phyloP scores from a whole-genome alignment of 768 basidiomycete species.

The Suillus variegatus region DNA sequence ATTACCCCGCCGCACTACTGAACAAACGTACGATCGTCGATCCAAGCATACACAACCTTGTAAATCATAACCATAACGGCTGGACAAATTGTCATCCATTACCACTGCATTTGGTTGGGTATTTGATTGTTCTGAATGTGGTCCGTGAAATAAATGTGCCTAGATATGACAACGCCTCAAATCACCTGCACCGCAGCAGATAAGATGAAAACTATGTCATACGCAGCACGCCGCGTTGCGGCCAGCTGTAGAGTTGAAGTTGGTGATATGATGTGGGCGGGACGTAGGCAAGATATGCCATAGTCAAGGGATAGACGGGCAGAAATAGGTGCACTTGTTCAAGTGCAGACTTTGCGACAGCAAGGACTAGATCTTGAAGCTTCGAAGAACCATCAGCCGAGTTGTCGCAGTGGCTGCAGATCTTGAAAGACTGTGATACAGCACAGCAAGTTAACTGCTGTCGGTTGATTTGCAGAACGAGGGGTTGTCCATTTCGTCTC shows the following conservation, averaged over 20 bases:
- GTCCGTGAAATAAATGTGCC: too few species aligned
- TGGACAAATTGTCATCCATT: neutral
- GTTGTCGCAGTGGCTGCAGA: slow-evolving; percentile 8
- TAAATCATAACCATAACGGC: neutral
- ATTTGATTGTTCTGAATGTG: neutral
- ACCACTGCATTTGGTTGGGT: too few species aligned
- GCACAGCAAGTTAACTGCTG: neutral
- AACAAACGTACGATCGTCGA: neutral
- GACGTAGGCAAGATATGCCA: too few species aligned
- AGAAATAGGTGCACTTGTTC: neutral
- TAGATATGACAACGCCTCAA: too few species aligned
- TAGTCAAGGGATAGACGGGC: neutral
- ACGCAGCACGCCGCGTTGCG: too few species aligned
- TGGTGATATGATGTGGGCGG: neutral
- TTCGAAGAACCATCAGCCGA: neutral
- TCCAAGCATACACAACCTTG: neutral
- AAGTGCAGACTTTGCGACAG: neutral
- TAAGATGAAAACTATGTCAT: too few species aligned
- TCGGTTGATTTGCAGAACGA: too few species aligned
- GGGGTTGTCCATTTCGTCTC: too few species aligned
- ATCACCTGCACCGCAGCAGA: too few species aligned
- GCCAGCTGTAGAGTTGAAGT: too few species aligned
- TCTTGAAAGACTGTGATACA: neutral
- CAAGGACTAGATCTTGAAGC: neutral
- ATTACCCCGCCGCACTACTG: neutral